phyloP scores from a whole-genome alignment of 2,329 filamentous ascomycete genomes.

The Penicillium sp. region DNA sequence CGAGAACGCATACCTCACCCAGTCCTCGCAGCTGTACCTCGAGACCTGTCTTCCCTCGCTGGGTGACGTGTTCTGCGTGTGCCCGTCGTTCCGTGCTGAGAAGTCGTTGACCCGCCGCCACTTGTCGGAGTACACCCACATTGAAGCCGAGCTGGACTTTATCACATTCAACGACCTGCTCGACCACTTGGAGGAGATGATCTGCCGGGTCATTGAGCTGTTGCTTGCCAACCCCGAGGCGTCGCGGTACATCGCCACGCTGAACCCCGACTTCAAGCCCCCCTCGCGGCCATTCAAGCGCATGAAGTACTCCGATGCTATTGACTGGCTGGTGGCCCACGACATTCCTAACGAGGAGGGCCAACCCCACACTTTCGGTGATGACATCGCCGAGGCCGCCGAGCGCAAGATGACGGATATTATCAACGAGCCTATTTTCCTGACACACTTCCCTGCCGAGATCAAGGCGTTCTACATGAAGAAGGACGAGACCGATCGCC shows the following conservation, averaged over 20 bases:
- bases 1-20: slow-evolving; percentile 88
- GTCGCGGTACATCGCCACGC: slow-evolving; percentile 72
- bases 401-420: slow-evolving; percentile 96
- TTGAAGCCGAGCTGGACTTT: slow-evolving; percentile 95
- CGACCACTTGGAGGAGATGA: slow-evolving; percentile 79
- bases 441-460: slow-evolving; percentile 94
- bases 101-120: slow-evolving; percentile 94
- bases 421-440: slow-evolving; percentile 92
- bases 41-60: slow-evolving; percentile 90
- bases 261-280: slow-evolving; percentile 86
- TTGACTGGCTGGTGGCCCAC: slow-evolving; percentile 88
- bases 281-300: slow-evolving; percentile 86
- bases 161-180: slow-evolving; percentile 91
- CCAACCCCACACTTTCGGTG: slow-evolving; percentile 85
- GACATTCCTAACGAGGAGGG: slow-evolving; percentile 92
- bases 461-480: slow-evolving; percentile 99
- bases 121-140: slow-evolving; percentile 92
- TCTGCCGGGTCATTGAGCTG: slow-evolving; percentile 82
- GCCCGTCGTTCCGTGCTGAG: slow-evolving; percentile 98
- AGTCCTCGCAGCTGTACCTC: slow-evolving; percentile 95
- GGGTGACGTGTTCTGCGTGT: slow-evolving; percentile 95
- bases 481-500: slow-evolving; percentile 73
- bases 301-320: slow-evolving; percentile 93
- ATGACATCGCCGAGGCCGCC: slow-evolving; percentile 96
- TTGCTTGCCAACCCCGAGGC: slow-evolving; percentile 73